Evolutionary conservation across 2,329 filamentous ascomycete species (phyloP).

Genomic region (Hypoxylon sp.): DNA sequence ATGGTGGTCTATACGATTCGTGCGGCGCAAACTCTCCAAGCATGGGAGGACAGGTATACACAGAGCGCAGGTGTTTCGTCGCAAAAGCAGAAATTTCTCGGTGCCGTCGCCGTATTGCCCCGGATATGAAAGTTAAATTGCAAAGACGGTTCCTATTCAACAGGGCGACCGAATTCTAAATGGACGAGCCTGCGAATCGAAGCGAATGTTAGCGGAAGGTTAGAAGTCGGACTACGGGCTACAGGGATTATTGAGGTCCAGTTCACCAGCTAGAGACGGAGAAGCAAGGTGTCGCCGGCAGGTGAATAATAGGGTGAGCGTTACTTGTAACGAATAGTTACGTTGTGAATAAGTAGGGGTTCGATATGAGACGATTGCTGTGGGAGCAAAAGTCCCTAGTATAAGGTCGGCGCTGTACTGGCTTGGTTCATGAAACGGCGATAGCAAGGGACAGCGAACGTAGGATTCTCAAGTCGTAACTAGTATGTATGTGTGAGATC

Average conservation of each 20-base stretch:
- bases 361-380: constrained; percentile 40
- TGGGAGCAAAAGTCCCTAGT: constrained; percentile 39
- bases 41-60: constrained; percentile 25
- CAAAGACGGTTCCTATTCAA: constrained; percentile 15
- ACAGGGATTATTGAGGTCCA: constrained; percentile 19
- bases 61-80: constrained; percentile 5
- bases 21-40: constrained; percentile 26
- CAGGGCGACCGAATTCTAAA: constrained; percentile 26
- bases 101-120: constrained; percentile 7
- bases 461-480: constrained; percentile 21
- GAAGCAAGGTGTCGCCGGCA: constrained; percentile 4
- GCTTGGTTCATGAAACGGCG: constrained; percentile 38
- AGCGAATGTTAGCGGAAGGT: constrained; percentile 13
- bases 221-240: constrained; percentile 13
- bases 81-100: constrained; percentile 5
- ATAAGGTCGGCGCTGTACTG: constrained; percentile 18
- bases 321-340: constrained; percentile 33
- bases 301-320: constrained; percentile 11
- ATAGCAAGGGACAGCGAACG: constrained; percentile 30
- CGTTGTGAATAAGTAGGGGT: constrained; percentile 23
- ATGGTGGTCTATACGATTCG: constrained; percentile 17
- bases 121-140: constrained; percentile 7
- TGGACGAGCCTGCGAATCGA: constrained; percentile 4
- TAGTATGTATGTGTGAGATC: constrained; percentile 15
- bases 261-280: constrained; percentile 7